Conservation (phyloP, 2,329 filamentous ascomycete genomes). For the Ophiostoma piceae region DNA sequence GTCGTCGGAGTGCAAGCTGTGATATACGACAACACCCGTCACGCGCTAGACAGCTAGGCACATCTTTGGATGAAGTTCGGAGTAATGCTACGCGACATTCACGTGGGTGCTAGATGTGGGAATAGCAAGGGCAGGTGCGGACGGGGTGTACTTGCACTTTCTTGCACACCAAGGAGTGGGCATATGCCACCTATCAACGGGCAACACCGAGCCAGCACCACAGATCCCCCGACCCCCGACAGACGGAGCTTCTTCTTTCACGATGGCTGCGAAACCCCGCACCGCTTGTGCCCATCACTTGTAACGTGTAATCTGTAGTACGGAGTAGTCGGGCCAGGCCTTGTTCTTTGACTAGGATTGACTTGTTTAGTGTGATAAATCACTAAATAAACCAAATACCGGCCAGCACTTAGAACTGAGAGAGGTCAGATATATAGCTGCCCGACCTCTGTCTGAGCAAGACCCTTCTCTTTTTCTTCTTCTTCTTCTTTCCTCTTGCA, state of each 20-base stretch:
- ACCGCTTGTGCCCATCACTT: not conserved
- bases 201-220: not conserved
- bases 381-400: not conserved
- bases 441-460: not conserved
- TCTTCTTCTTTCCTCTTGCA: not conserved
- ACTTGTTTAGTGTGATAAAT: not conserved
- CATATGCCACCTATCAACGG: constrained; percentile 6
- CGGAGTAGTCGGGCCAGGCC: not conserved
- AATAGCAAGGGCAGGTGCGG: not conserved
- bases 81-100: constrained; percentile 4
- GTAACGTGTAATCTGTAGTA: not conserved
- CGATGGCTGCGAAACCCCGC: constrained; percentile 10
- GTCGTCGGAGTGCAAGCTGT: no score
- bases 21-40: not conserved
- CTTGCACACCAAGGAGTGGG: not conserved
- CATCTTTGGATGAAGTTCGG: not conserved
- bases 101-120: not conserved
- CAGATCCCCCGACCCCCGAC: constrained; percentile 9
- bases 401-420: not conserved
- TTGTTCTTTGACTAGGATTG: not conserved
- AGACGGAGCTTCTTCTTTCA: constrained; percentile 4
- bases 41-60: not conserved
- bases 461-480: no score
- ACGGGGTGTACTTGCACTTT: not conserved
- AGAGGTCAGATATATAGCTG: not conserved